A percentile compares a stretch with the other conserved stretches of the same genome.
These are phyloP conservation scores for Musa acuminata DNA, from an alignment of 176 grass and related monocot species.

Conservation along the genomic window DNA sequence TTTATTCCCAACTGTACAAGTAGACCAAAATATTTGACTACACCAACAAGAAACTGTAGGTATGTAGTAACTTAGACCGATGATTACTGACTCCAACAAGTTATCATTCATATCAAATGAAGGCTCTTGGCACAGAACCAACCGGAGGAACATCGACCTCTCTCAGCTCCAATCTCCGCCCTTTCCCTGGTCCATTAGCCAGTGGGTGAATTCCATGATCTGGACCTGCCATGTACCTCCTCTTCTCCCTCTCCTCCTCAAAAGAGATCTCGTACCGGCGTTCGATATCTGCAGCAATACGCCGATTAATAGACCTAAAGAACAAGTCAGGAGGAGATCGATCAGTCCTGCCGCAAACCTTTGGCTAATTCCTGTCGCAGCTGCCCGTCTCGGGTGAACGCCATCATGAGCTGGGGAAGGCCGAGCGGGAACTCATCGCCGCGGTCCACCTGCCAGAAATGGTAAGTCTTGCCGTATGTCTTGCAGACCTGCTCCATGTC, in stretches of 20 bases:
- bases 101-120: slow-evolving; percentile 20
- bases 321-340: no score
- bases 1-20: no score
- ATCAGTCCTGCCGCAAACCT: slow-evolving; percentile 16
- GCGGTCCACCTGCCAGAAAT: slow-evolving; percentile 93
- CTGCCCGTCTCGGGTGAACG: slow-evolving; percentile 29
- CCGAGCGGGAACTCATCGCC: slow-evolving; percentile 68
- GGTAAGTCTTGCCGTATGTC: slow-evolving; percentile 9
- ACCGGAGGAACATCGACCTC: slow-evolving; percentile 44
- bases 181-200: slow-evolving; percentile 63
- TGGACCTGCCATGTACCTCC: slow-evolving; percentile 61
- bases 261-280: slow-evolving; percentile 57
- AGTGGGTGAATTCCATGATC: slow-evolving; percentile 84
- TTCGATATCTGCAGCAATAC: slow-evolving; percentile 43
- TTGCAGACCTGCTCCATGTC: slow-evolving; percentile 25
- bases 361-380: slow-evolving; percentile 26
- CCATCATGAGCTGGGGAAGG: slow-evolving; percentile 77
- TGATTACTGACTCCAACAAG: no score
- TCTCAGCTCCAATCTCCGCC: slow-evolving; percentile 43
- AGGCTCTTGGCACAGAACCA: slow-evolving; percentile 25
- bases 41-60: no score
- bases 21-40: no score
- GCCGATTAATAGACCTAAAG: no score
- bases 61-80: no score
- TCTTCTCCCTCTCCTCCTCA: slow-evolving; percentile 50